Evolutionary conservation across 495 filamentous ascomycete species (phyloP).

Genomic region (Podospora fimiseda): DNA sequence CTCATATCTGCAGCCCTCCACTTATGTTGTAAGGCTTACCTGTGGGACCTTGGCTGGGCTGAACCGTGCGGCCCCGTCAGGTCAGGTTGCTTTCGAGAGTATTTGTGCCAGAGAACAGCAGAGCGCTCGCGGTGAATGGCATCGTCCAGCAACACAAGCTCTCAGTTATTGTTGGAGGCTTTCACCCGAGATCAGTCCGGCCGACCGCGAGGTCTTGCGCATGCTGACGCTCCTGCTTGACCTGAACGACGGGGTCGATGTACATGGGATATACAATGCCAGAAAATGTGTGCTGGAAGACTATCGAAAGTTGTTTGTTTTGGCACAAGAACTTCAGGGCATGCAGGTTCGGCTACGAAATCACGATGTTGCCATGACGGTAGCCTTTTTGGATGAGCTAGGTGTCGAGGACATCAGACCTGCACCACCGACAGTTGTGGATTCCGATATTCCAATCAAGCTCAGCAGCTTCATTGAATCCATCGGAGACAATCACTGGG

Average conservation of each 20-base stretch:
- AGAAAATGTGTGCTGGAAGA: slow-evolving; percentile 4
- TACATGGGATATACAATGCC: not conserved
- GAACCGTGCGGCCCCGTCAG: not conserved
- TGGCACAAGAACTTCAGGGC: slow-evolving; percentile 3
- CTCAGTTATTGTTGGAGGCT: slow-evolving; percentile 10
- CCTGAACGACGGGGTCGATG: not conserved
- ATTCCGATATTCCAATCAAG: slow-evolving; percentile 5
- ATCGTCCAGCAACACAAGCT: slow-evolving; percentile 2
- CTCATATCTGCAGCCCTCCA: slow-evolving; percentile 4
- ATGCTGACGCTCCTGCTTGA: slow-evolving; percentile 2
- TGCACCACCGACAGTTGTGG: not conserved
- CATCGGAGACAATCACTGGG: slow-evolving; percentile 10
- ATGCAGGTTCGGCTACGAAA: not conserved
- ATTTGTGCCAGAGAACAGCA: slow-evolving; percentile 7
- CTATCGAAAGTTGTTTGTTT: slow-evolving; percentile 1
- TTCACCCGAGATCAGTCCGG: slow-evolving; percentile 2
- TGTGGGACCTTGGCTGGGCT: slow-evolving; percentile 5
- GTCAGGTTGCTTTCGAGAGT: slow-evolving; percentile 8
- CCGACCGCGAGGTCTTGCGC: slow-evolving; percentile 8
- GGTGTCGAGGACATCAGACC: slow-evolving; percentile 9
- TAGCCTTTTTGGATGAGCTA: slow-evolving; percentile 9
- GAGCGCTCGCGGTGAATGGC: not conserved
- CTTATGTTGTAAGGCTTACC: slow-evolving; percentile 5
- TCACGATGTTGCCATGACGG: slow-evolving; percentile 2
- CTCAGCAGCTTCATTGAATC: slow-evolving; percentile 9